Evolutionary conservation across 441 rosid species (phyloP), one percentile per base, ranked within the genome.

Genomic region (Jatropha multifida): DNA sequence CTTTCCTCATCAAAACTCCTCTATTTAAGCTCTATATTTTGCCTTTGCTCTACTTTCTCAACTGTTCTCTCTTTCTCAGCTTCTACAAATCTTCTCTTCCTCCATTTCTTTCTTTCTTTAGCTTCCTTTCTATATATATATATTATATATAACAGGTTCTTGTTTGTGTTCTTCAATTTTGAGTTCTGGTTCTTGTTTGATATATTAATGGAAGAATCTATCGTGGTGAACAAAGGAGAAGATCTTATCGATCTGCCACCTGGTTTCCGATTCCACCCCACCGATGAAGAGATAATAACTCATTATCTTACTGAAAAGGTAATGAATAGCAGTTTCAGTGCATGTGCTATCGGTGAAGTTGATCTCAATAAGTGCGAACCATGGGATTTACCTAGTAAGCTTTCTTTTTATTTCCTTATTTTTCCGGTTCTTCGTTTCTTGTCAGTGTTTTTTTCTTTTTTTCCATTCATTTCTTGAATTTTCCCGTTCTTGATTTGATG

Each of bases 311-410:
- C 87, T 1, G 78, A 86, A 65, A 96, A 96, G 80, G 97, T 90
- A 74, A 77, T 90, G 67, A 84, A 91, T 71, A 41, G 72, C 84
- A 32, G 62, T 68, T 96, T 96, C 85, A 73, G 83, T n/a, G 86
- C 97, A 10, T 72, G 81, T 70, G 97, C 98, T 11, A 80, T 96
- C 42, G 97, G 90, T 41, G 91, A 94, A 79, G 99, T 82, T 76
- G 97, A 96, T 81, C 86, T 96, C 68, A 96, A 96, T 86, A 96
- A 92, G 94, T 87, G 78, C 73, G 99, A 96, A 62, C 99, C 99
- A 0, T 96, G 99, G 99, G 98, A 96, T 80, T 81, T 96, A 76
- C 98, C 94, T 0, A 84, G 99, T 96, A 86, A 86, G 90, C 69
- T 59, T 55, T 58, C 27, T 23, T 41, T 10, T 72, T 7, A 15